Conservation (phyloP, 106 monocot species). For the Dendrobium huoshanense region DNA sequence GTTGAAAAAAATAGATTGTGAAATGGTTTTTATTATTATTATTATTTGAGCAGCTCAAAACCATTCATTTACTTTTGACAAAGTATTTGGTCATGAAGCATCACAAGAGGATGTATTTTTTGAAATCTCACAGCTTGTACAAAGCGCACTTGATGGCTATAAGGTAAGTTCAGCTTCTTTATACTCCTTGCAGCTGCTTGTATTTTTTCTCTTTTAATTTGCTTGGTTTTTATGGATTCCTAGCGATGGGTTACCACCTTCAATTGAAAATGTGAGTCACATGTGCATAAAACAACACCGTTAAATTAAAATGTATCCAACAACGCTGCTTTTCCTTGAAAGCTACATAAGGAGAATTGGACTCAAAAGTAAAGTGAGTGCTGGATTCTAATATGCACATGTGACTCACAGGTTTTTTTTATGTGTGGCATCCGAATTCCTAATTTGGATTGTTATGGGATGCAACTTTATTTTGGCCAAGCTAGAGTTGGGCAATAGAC, state of each 20-base stretch:
- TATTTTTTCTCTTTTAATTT: not conserved
- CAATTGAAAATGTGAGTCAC: not conserved
- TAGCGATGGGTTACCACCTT: not conserved
- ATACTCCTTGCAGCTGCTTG: not conserved
- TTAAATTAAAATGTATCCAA: not conserved
- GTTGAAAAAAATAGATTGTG: not conserved
- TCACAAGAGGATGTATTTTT: slow-evolving; percentile 85
- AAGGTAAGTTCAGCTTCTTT: slow-evolving; percentile 41
- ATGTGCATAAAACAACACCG: not conserved
- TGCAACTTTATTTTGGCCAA: not conserved
- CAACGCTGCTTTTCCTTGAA: not conserved
- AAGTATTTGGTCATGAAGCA: slow-evolving; percentile 71
- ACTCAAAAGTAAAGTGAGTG: not conserved
- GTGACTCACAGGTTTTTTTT: not conserved
- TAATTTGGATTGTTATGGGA: not conserved
- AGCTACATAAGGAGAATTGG: not conserved
- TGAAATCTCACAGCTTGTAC: slow-evolving; percentile 92
- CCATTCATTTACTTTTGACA: slow-evolving; percentile 82
- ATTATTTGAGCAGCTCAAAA: slow-evolving; percentile 45
- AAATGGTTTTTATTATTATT: not conserved
- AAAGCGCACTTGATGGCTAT: slow-evolving; percentile 95
- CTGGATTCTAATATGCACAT: not conserved
- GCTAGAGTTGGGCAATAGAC: too few relatives aligned
- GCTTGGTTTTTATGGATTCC: not conserved
- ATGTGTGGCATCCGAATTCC: too few relatives aligned